phyloP scores from a whole-genome alignment of 768 basidiomycete species.

The Tulasnella sp. region DNA sequence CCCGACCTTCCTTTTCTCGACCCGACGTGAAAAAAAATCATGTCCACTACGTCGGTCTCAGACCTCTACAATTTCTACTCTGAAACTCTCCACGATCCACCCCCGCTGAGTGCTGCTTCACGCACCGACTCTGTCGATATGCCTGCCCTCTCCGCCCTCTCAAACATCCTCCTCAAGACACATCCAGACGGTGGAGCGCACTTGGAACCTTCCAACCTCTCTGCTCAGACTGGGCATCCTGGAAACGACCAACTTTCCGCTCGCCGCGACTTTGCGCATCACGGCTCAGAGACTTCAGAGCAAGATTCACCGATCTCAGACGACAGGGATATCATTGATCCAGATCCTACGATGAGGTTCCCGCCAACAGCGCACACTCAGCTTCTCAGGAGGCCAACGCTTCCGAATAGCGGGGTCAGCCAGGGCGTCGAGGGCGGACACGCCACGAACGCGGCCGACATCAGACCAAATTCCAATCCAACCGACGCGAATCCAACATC shows the following conservation, averaged over 20 bases:
- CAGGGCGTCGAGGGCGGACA: not conserved
- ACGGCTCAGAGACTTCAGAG: not conserved
- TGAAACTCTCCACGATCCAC: not conserved
- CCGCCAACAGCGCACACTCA: not conserved
- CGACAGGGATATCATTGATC: not conserved
- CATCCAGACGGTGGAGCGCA: not conserved
- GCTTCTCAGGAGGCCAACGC: not conserved
- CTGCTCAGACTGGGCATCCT: not conserved
- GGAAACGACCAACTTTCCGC: not conserved
- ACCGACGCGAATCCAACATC: too few species aligned
- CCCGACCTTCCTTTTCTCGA: not conserved
- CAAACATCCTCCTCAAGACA: not conserved
- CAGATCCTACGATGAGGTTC: not conserved
- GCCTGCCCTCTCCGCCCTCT: conserved; percentile 10
- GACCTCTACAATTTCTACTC: conserved; percentile 13
- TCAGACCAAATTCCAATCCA: too few species aligned
- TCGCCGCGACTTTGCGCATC: not conserved
- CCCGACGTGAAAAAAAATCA: not conserved
- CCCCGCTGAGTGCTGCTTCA: not conserved
- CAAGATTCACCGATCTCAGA: not conserved
- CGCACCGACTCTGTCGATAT: not conserved
- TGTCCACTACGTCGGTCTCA: not conserved
- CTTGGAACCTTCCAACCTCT: not conserved
- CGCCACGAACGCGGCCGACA: too few species aligned
- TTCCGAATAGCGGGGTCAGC: not conserved